Percentiles rank a stretch among this genome's conserved stretches.
These are phyloP conservation scores for Waitea zeae DNA, from an alignment of 1,284 basidiomycete genomes.

Conservation along the genomic window DNA sequence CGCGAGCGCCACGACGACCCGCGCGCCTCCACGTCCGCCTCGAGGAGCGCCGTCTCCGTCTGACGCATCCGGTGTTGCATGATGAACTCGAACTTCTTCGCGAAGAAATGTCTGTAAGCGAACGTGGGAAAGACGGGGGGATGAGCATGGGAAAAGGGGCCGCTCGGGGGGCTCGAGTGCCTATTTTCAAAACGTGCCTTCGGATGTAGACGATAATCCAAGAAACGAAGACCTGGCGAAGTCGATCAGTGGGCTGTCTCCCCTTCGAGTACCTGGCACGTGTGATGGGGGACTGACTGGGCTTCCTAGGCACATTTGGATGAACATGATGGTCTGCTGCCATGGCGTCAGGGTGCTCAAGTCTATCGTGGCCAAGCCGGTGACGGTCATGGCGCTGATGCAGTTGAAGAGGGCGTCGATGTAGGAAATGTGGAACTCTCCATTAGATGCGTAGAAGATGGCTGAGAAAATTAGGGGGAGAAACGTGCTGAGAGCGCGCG, in stretches of 20 bases:
- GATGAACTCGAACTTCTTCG: constrained; percentile 51
- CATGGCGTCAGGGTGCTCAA: constrained; percentile 55
- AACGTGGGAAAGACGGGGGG: constrained; percentile 3
- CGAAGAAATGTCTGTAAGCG: constrained; percentile 50
- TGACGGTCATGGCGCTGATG: constrained; percentile 65
- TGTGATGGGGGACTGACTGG: constrained; percentile 38
- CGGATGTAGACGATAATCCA: constrained; percentile 59
- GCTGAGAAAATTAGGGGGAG: constrained; percentile 57
- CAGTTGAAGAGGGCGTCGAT: constrained; percentile 64
- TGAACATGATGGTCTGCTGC: constrained; percentile 61
- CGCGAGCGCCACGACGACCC: background rate
- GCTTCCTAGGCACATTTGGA: constrained; percentile 57
- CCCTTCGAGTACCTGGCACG: background rate
- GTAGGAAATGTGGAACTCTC: constrained; percentile 41
- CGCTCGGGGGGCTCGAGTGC: too few relatives aligned
- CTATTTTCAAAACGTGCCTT: constrained; percentile 35
- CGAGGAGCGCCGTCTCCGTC: constrained; percentile 5
- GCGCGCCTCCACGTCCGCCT: constrained; percentile 2
- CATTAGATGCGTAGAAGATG: constrained; percentile 65
- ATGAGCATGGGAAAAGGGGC: background rate
- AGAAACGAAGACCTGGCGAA: constrained; percentile 40
- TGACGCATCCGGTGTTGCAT: constrained; percentile 37
- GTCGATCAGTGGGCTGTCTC: too few relatives aligned
- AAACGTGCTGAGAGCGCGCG: too few relatives aligned
- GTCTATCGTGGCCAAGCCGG: constrained; percentile 61